These are phyloP conservation scores for Carex sylvatica DNA, from an alignment of 202 grass and related monocot species.

Conservation along the genomic window DNA sequence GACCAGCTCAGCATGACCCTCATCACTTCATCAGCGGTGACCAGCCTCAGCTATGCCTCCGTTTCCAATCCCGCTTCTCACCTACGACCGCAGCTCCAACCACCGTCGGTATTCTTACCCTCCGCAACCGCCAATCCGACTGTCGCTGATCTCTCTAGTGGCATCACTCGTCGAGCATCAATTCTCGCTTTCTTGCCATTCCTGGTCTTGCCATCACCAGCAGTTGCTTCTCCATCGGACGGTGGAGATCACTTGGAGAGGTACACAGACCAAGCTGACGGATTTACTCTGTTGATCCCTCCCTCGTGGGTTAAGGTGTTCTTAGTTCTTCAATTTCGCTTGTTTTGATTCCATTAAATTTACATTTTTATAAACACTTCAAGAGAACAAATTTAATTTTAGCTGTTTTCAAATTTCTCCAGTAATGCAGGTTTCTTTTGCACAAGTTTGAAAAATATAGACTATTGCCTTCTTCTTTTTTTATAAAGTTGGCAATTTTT, in stretches of 20 bases:
- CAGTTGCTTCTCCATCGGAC: constrained; percentile 27
- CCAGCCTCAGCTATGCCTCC: background rate
- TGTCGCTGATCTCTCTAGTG: background rate
- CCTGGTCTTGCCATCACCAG: constrained; percentile 23
- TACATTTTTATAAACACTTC: background rate
- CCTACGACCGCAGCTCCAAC: constrained; percentile 12
- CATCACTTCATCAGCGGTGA: constrained; percentile 31
- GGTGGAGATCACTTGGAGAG: constrained; percentile 36
- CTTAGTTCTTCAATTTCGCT: background rate
- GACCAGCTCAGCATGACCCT: constrained; percentile 8
- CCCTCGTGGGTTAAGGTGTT: constrained; percentile 68
- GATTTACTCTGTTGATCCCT: constrained; percentile 75
- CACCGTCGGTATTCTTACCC: constrained; percentile 14
- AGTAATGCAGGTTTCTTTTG: no score
- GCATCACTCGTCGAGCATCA: constrained; percentile 22
- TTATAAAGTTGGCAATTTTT: background rate
- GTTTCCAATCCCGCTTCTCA: background rate
- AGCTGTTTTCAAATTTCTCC: background rate
- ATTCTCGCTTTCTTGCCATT: constrained; percentile 44
- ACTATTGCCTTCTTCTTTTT: background rate
- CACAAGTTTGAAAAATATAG: no score
- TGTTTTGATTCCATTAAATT: background rate
- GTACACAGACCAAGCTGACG: constrained; percentile 55
- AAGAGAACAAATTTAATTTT: background rate
- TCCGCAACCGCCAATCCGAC: constrained; percentile 23